Percentiles rank a stretch among this genome's conserved stretches.
phyloP scores from a whole-genome alignment of 2,329 filamentous ascomycete genomes.

The Didymella arachidicola region DNA sequence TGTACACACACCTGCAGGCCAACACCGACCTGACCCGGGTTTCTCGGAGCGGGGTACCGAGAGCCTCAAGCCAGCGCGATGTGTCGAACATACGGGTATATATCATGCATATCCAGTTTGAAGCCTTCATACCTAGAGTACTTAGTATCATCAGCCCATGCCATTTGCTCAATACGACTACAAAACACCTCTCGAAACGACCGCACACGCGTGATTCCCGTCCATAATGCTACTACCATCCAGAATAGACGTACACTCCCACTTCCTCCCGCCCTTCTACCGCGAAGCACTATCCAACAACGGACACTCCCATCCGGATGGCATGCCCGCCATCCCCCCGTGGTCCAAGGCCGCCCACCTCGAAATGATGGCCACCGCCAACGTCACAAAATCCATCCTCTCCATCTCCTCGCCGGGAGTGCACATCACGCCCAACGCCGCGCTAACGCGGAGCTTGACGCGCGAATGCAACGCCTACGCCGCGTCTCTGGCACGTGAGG shows the following conservation, averaged over 20 bases:
- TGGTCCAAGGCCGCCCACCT: slow-evolving; percentile 60
- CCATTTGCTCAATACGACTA: neutral
- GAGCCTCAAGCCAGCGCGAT: neutral
- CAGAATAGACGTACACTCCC: slow-evolving; percentile 59
- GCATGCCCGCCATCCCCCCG: slow-evolving; percentile 58
- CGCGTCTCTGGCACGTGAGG: slow-evolving; percentile 47
- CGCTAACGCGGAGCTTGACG: slow-evolving; percentile 49
- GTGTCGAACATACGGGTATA: slow-evolving; percentile 1
- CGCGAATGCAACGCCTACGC: slow-evolving; percentile 54
- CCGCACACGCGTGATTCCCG: neutral
- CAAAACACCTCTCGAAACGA: neutral
- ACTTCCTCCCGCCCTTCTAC: slow-evolving; percentile 57
- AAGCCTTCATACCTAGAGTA: neutral
- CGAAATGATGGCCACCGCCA: slow-evolving; percentile 58
- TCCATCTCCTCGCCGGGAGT: slow-evolving; percentile 64
- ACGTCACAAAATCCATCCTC: slow-evolving; percentile 62
- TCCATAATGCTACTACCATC: slow-evolving; percentile 34
- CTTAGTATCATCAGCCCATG: neutral
- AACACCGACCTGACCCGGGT: neutral
- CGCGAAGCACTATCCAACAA: slow-evolving; percentile 50
- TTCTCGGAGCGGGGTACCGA: slow-evolving; percentile 12
- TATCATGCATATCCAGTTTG: neutral
- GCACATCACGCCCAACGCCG: slow-evolving; percentile 54
- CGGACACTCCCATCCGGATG: slow-evolving; percentile 57
- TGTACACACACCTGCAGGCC: neutral